Percentiles rank a stretch among this genome's conserved stretches.
These are phyloP conservation scores for Macroventuria anomochaeta DNA, from an alignment of 2,329 filamentous ascomycete genomes.

Conservation along the genomic window DNA sequence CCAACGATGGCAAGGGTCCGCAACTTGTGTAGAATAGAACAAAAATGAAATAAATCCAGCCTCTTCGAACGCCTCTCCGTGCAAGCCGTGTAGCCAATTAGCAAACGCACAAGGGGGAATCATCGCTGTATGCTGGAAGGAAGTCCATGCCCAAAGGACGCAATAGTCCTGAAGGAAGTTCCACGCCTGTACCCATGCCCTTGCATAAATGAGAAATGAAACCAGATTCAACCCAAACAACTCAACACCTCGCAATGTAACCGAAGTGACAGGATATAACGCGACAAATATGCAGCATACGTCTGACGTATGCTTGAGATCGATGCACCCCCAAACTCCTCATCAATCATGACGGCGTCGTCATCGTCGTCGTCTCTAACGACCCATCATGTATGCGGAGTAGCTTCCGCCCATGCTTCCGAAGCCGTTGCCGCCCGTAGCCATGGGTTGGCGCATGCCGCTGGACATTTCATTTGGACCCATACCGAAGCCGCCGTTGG, in stretches of 20 bases:
- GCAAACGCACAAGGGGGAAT: conserved; percentile 53
- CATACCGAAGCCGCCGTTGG: conserved; percentile 48
- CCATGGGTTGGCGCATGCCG: conserved; percentile 43
- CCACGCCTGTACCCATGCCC: conserved; percentile 51
- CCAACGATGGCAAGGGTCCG: neutral
- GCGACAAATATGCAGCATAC: conserved; percentile 45
- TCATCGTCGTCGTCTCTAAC: conserved; percentile 32
- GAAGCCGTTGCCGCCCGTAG: conserved; percentile 43
- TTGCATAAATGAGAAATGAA: conserved; percentile 45
- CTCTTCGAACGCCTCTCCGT: conserved; percentile 41
- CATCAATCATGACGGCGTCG: conserved; percentile 45
- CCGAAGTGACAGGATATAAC: conserved; percentile 52
- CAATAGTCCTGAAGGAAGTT: conserved; percentile 41
- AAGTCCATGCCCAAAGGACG: conserved; percentile 46
- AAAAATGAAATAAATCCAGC: conserved; percentile 17
- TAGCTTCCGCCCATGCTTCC: conserved; percentile 41
- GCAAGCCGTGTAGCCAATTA: conserved; percentile 39
- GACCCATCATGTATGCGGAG: conserved; percentile 51
- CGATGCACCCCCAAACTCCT: conserved; percentile 44
- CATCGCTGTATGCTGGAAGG: conserved; percentile 54
- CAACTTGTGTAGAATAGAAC: conserved; percentile 6
- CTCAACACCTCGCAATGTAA: conserved; percentile 51
- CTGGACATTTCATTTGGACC: conserved; percentile 44
- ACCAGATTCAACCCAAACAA: conserved; percentile 39
- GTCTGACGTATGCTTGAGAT: conserved; percentile 40